These are phyloP conservation scores for Collybiopsis confluens DNA, from an alignment of 768 basidiomycete species.

Conservation along the genomic window DNA sequence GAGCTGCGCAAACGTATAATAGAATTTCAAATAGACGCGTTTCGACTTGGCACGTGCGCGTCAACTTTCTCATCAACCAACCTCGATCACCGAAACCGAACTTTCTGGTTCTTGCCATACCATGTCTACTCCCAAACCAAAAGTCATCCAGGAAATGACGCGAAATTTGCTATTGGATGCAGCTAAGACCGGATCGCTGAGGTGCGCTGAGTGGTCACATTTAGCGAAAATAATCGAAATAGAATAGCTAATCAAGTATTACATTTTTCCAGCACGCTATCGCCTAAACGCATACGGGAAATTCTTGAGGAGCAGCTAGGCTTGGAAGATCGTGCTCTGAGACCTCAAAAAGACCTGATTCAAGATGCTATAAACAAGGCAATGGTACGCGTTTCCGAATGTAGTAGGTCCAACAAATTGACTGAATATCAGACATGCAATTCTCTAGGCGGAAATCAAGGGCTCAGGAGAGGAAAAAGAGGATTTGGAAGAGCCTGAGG, in stretches of 20 bases:
- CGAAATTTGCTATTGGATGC: not conserved
- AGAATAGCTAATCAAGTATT: no score
- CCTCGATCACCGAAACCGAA: no score
- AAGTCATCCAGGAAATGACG: not conserved
- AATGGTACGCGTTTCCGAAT: not conserved
- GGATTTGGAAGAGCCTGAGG: not conserved
- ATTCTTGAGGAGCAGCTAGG: not conserved
- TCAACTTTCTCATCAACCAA: no score
- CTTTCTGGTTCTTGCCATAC: not conserved
- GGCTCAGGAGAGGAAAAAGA: not conserved
- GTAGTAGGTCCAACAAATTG: not conserved
- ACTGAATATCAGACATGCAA: not conserved
- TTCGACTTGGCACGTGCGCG: no score
- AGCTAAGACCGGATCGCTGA: not conserved
- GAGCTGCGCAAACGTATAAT: no score
- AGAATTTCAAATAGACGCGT: no score
- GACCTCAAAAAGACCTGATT: not conserved
- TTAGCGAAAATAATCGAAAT: not conserved
- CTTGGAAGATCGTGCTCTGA: conserved; percentile 2
- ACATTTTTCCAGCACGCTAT: not conserved
- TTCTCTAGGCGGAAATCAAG: not conserved
- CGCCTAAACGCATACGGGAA: not conserved
- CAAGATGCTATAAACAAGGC: not conserved
- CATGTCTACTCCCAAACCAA: conserved; percentile 11
- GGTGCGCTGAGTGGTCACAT: not conserved